Base-by-base conservation (phyloP, 2,329 filamentous ascomycete genomes). In the Nemania abortiva region DNA sequence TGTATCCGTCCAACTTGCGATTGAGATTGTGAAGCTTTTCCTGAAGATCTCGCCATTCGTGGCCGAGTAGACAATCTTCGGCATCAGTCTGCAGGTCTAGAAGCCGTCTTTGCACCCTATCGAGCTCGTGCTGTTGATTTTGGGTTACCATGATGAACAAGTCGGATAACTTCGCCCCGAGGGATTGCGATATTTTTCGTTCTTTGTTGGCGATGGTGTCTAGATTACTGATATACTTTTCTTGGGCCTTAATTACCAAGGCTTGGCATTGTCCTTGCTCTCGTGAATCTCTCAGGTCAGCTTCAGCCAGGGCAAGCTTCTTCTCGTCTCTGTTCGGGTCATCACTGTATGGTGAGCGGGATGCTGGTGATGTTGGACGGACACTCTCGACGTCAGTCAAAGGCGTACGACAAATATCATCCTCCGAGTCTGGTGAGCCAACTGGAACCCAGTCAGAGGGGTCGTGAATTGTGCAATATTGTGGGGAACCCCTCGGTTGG, bases 91-190 rank as follows among this genome's bases (percentile, higher is more conserved):
- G 58, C 27, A 63, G 10, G 13, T 45, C 34, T 18, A 59, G 18
- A 18, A 66, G 53, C 7, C 42, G 49, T 29, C 20, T 50, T 47
- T 66, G 67, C 29, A 66, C 15, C 55, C 54, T 56, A 52, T 63
- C 64, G 10, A 69, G 39, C 34, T 69, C 63, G 31, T 53, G 13
- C 18, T 63, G 55, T 45, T 69, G 63, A n/a, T 34, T 58, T 58
- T 56, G 57, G 9, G 67, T 69, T 29, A 63, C 18, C 22, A 63
- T 6, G 4, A 55, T 20, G 53, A 69, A 63, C 29, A 63, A 42
- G 9, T 63, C 63, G 13, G n/a, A 59, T 11, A 69, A 22, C 31
- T 66, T 69, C n/a, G 11, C 13, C 10, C 29, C 56, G 0, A 66
- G 47, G 22, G n/a, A 27, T 20, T 20, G 9, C 18, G 47, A 53